phyloP scores from a whole-genome alignment of 805 yeast species.

The Naumovozyma castellii region DNA sequence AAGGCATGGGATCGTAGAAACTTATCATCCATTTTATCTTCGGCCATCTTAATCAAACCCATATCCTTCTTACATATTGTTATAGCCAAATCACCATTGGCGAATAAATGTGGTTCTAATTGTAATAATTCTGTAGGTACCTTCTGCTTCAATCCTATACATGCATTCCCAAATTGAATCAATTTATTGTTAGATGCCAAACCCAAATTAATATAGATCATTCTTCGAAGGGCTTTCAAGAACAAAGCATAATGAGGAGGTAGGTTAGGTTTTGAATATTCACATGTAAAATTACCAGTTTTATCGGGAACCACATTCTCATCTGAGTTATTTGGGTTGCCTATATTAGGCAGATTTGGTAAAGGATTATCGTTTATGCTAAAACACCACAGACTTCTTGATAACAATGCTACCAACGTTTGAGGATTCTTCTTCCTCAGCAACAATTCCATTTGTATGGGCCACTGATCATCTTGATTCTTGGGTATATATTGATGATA shows the following conservation, averaged over 20 bases:
- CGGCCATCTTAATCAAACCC: conserved; percentile 29
- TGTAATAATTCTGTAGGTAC: conserved; percentile 18
- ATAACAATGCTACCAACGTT: conserved; percentile 31
- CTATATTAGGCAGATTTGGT: conserved; percentile 24
- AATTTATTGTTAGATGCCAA: conserved; percentile 29
- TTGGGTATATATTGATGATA: conserved; percentile 27
- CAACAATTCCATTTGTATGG: conserved; percentile 34
- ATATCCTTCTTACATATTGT: conserved; percentile 29
- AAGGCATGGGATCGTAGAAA: conserved; percentile 32
- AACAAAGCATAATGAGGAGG: conserved; percentile 39
- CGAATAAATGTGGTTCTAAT: conserved; percentile 40
- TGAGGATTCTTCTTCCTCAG: conserved; percentile 30
- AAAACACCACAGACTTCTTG: conserved; percentile 38
- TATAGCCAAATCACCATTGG: conserved; percentile 36
- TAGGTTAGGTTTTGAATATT: conserved; percentile 30
- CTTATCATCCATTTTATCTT: conserved; percentile 11
- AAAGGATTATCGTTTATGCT: conserved; percentile 32
- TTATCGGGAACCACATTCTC: conserved; percentile 19
- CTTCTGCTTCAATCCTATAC: conserved; percentile 22
- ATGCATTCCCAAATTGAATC: conserved; percentile 44
- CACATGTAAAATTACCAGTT: conserved; percentile 26
- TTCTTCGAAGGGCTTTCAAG: conserved; percentile 40
- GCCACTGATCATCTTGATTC: conserved; percentile 33
- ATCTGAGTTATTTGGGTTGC: conserved; percentile 3
- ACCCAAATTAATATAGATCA: conserved; percentile 30